A percentile compares a stretch with the other conserved stretches of the same genome.
phyloP scores from a whole-genome alignment of 176 grass and related monocot genomes.

The Zea mays region Zm-B73-REFERENCE-NAM-5.0 NC_050098.1:186809001-186809500 shows the following conservation, averaged over 20 bases:
- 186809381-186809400: no score
- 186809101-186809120: constrained; percentile 25
- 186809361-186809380: no score
- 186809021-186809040: constrained; percentile 21
- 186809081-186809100: not conserved
- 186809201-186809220: not conserved
- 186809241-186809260: no score
- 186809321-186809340: no score
- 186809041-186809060: not conserved
- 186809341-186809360: no score
- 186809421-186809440: not conserved
- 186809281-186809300: no score
- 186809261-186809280: no score
- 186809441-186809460: not conserved
- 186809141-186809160: constrained; percentile 30
- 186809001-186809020: constrained; percentile 75
- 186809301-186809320: no score
- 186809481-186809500: constrained; percentile 27
- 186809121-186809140: not conserved
- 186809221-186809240: no score
- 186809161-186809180: not conserved
- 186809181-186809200: not conserved
- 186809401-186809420: no score
- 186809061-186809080: constrained; percentile 8
- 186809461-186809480: constrained; percentile 21